phyloP scores from a whole-genome alignment of 2,329 filamentous ascomycete genomes.

The Zymoseptoria brevis region DNA sequence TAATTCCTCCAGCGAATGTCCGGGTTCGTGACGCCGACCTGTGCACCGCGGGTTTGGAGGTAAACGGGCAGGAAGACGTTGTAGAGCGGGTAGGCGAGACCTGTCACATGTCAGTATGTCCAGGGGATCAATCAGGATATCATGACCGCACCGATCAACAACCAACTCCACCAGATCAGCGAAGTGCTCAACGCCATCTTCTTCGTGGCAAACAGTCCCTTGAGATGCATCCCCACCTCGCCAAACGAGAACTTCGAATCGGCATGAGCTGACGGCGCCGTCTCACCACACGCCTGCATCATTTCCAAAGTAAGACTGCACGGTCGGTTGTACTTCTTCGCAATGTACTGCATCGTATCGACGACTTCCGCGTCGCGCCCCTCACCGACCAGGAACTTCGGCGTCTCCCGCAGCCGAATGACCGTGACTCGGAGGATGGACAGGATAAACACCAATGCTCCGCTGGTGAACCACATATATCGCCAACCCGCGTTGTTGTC shows the following conservation, averaged over 20 bases:
- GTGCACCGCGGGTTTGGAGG: slow-evolving; percentile 51
- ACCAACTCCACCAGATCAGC: slow-evolving; percentile 62
- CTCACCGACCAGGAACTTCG: slow-evolving; percentile 49
- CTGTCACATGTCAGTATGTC: slow-evolving; percentile 22
- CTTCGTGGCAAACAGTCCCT: slow-evolving; percentile 56
- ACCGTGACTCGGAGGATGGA: slow-evolving; percentile 46
- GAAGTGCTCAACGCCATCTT: slow-evolving; percentile 53
- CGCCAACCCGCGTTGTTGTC: slow-evolving; percentile 51
- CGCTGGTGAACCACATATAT: slow-evolving; percentile 48
- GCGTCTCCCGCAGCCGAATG: slow-evolving; percentile 48
- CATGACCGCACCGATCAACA: slow-evolving; percentile 12
- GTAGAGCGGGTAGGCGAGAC: slow-evolving; percentile 66
- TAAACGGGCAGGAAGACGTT: slow-evolving; percentile 65
- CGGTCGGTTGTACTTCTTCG: slow-evolving; percentile 45
- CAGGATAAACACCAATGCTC: slow-evolving; percentile 48
- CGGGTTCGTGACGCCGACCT: slow-evolving; percentile 44
- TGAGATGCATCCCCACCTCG: slow-evolving; percentile 47
- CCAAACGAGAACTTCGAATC: slow-evolving; percentile 30
- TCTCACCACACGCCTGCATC: slow-evolving; percentile 40
- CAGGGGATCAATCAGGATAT: neutral
- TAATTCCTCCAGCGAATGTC: slow-evolving; percentile 66
- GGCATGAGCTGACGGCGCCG: slow-evolving; percentile 14
- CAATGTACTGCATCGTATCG: slow-evolving; percentile 42
- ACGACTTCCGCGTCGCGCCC: slow-evolving; percentile 47
- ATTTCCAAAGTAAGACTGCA: slow-evolving; percentile 45